These are phyloP conservation scores for Trifolium pratense DNA, from an alignment of 306 rosid genomes.

Conservation along the genomic window DNA sequence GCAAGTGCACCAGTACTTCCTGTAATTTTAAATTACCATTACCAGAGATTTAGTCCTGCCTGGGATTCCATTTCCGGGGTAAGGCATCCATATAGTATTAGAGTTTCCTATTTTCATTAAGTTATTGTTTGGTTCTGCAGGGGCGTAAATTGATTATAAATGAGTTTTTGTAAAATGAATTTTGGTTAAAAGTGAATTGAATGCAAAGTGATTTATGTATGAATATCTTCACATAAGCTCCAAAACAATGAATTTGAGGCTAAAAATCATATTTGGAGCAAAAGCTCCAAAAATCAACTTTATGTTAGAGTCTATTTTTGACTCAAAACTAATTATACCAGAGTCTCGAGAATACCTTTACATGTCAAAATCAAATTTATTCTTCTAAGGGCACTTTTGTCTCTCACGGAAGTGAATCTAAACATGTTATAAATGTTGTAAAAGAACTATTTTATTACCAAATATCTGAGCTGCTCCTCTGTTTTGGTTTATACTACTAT, in stretches of 20 bases:
- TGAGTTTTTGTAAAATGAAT: not conserved
- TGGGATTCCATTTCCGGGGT: constrained; percentile 99
- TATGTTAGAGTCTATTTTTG: not conserved
- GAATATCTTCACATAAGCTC: not conserved
- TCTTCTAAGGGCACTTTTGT: not conserved
- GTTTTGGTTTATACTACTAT: constrained; percentile 13
- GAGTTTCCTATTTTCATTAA: constrained; percentile 16
- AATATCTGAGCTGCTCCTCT: not conserved
- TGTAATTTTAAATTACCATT: constrained; percentile 75
- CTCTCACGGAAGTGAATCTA: not conserved
- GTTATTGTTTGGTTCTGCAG: not conserved
- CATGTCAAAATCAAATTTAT: not conserved
- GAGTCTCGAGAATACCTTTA: not conserved
- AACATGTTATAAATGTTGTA: not conserved
- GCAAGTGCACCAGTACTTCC: constrained; percentile 82
- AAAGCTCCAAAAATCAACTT: not conserved
- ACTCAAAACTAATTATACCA: not conserved
- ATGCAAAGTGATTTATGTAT: not conserved
- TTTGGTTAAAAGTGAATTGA: not conserved
- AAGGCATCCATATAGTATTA: constrained; percentile 41
- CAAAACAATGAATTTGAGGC: not conserved
- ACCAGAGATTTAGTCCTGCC: constrained; percentile 86
- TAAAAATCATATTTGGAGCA: not conserved
- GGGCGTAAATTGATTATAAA: not conserved
- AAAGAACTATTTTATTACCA: constrained; percentile 6